A percentile compares a stretch with the other conserved stretches of the same genome.
Evolutionary conservation across 352 stramenopile genomes (phyloP).

Genomic region (Globisporangium megalacanthum): DNA sequence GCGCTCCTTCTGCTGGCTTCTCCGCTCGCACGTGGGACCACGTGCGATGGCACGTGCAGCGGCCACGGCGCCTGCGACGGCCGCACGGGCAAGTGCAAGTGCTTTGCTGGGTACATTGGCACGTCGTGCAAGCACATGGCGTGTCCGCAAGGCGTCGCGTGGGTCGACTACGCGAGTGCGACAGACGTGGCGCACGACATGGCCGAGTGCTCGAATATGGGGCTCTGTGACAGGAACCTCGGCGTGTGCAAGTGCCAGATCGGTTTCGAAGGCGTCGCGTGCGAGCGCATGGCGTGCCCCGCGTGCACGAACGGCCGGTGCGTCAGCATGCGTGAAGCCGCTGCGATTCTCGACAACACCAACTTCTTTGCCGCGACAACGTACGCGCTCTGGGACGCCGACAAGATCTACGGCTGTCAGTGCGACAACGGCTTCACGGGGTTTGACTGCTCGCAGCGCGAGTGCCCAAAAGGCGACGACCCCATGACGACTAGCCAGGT

Average conservation of each 20-base stretch:
- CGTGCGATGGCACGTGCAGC: constrained; percentile 82
- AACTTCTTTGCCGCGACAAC: constrained; percentile 61
- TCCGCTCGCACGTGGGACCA: constrained; percentile 7
- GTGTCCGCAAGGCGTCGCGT: constrained; percentile 48
- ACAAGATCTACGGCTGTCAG: constrained; percentile 76
- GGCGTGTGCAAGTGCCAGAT: constrained; percentile 52
- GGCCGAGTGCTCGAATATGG: constrained; percentile 84
- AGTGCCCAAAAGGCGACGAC: constrained; percentile 58
- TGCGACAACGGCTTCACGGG: constrained; percentile 62
- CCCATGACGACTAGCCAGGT: constrained; percentile 33
- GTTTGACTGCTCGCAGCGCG: constrained; percentile 56
- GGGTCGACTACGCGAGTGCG: constrained; percentile 55
- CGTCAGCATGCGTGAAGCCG: constrained; percentile 64
- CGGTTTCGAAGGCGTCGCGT: constrained; percentile 74
- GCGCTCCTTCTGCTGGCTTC: background rate
- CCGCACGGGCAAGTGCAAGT: constrained; percentile 64
- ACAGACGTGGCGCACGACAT: constrained; percentile 64
- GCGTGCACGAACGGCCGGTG: constrained; percentile 63
- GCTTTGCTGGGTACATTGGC: constrained; percentile 75
- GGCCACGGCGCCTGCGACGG: constrained; percentile 53
- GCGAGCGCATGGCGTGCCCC: constrained; percentile 58
- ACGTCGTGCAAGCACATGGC: constrained; percentile 44
- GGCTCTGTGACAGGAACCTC: constrained; percentile 66
- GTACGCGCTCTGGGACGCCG: constrained; percentile 65
- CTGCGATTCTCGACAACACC: constrained; percentile 45